A percentile compares a stretch with the other conserved stretches of the same genome.
Evolutionary conservation across 2,329 filamentous ascomycete species (phyloP).

Genomic region (Cordyceps sp.): DNA sequence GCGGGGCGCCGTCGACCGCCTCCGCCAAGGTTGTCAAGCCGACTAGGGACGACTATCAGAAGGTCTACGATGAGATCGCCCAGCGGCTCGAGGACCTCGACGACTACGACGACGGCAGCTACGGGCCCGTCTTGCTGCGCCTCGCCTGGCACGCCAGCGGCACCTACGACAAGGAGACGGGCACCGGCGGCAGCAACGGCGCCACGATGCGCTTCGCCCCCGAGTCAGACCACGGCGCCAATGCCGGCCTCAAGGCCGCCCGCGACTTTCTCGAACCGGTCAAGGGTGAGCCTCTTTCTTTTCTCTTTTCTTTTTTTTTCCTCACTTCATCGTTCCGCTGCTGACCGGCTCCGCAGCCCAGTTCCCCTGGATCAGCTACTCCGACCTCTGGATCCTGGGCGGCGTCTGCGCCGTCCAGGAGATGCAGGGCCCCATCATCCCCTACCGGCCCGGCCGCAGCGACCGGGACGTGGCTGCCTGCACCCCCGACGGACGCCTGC

Average conservation of each 20-base stretch:
- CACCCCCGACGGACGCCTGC: slow-evolving; percentile 79
- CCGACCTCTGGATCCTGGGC: slow-evolving; percentile 87
- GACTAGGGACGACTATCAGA: slow-evolving; percentile 79
- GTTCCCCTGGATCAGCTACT: slow-evolving; percentile 93
- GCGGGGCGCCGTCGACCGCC: slow-evolving; percentile 27
- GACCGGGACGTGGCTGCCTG: slow-evolving; percentile 71
- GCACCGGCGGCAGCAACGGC: slow-evolving; percentile 86
- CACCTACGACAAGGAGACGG: slow-evolving; percentile 77
- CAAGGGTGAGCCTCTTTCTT: slow-evolving; percentile 43
- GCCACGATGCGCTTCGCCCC: slow-evolving; percentile 93
- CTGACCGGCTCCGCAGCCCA: slow-evolving; percentile 21
- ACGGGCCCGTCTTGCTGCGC: slow-evolving; percentile 77
- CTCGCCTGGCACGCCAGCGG: slow-evolving; percentile 90
- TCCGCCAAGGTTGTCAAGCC: slow-evolving; percentile 49
- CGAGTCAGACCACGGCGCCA: slow-evolving; percentile 81
- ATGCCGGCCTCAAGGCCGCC: slow-evolving; percentile 72
- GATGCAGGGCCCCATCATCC: slow-evolving; percentile 77
- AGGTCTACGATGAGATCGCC: slow-evolving; percentile 82
- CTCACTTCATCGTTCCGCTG: too few relatives aligned
- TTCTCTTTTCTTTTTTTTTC: too few relatives aligned
- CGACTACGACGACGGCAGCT: slow-evolving; percentile 93
- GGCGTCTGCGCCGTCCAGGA: slow-evolving; percentile 83
- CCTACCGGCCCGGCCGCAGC: slow-evolving; percentile 71
- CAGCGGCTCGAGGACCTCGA: slow-evolving; percentile 69
- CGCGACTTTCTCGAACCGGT: slow-evolving; percentile 88